These are phyloP conservation scores for Grifola frondosa DNA, from an alignment of 1,284 basidiomycete species.

Conservation along the genomic window DNA sequence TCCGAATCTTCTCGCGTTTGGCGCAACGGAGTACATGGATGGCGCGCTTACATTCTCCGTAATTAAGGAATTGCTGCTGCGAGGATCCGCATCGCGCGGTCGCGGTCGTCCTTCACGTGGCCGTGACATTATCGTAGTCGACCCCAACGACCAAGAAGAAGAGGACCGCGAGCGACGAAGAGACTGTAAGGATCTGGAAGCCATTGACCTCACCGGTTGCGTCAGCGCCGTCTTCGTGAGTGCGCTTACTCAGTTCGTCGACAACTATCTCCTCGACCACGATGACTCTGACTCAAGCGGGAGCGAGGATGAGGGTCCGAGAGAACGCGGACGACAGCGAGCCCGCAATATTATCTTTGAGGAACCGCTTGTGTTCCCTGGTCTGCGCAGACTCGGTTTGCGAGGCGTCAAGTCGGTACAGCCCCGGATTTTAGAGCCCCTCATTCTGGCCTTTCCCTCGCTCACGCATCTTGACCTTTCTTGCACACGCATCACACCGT, in stretches of 20 bases:
- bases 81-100: constrained; percentile 68
- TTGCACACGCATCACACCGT: constrained; percentile 78
- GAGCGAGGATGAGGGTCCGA: constrained; percentile 40
- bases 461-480: constrained; percentile 92
- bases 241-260: constrained; percentile 82
- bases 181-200: constrained; percentile 82
- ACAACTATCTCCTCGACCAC: constrained; percentile 56
- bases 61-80: constrained; percentile 83
- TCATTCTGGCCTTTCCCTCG: constrained; percentile 83
- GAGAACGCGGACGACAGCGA: constrained; percentile 33
- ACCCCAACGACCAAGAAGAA: constrained; percentile 56
- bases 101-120: constrained; percentile 71
- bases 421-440: constrained; percentile 70
- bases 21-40: constrained; percentile 97
- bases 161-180: constrained; percentile 72
- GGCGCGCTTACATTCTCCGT: constrained; percentile 81
- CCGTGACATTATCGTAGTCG: constrained; percentile 47
- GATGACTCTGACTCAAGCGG: constrained; percentile 47
- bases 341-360: constrained; percentile 37
- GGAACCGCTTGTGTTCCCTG: constrained; percentile 68
- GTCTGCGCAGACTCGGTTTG: constrained; percentile 81
- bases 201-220: constrained; percentile 93
- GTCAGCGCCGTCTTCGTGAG: constrained; percentile 87
- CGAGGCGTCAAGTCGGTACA: constrained; percentile 81
- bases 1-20: constrained; percentile 79